phyloP scores from a whole-genome alignment of 768 basidiomycete genomes.

The Dacryopinax primogenitus region DNA sequence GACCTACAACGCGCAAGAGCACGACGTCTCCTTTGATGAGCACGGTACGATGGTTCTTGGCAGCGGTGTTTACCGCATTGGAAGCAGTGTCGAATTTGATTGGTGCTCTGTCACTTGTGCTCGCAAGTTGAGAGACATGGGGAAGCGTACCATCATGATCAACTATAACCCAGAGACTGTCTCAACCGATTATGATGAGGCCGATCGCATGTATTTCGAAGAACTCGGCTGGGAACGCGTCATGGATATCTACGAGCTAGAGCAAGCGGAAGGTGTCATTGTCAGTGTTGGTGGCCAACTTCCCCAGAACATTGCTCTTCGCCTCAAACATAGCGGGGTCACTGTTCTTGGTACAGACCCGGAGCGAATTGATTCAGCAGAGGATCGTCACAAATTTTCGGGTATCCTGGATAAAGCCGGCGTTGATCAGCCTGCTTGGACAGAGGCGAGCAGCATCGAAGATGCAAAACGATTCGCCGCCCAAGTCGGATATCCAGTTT shows the following conservation, averaged over 20 bases:
- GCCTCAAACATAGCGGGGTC: slow-evolving; percentile 79
- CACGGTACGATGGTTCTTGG: slow-evolving; percentile 99
- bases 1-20: slow-evolving; percentile 92
- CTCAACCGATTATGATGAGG: slow-evolving; percentile 98
- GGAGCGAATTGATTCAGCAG: slow-evolving; percentile 86
- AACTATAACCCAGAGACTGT: slow-evolving; percentile 99
- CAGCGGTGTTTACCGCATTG: slow-evolving; percentile 95
- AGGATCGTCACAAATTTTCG: slow-evolving; percentile 99
- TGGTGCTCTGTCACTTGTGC: slow-evolving; percentile 99
- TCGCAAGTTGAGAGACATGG: slow-evolving; percentile 79
- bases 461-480: slow-evolving; percentile 85
- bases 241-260: slow-evolving; percentile 99
- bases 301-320: slow-evolving; percentile 95
- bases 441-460: slow-evolving; percentile 74
- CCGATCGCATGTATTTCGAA: slow-evolving; percentile 97
- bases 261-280: slow-evolving; percentile 81
- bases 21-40: slow-evolving; percentile 91
- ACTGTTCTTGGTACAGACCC: slow-evolving; percentile 96
- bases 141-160: slow-evolving; percentile 94
- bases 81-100: slow-evolving; percentile 97
- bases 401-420: slow-evolving; percentile 87
- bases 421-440: slow-evolving; percentile 95
- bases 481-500: slow-evolving; percentile 88
- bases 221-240: slow-evolving; percentile 95
- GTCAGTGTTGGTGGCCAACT: slow-evolving; percentile 98